A percentile compares a stretch with the other conserved stretches of the same genome.
These are phyloP conservation scores for Chlorella sp. DNA, from an alignment of 139 green algal species.

Conservation along the genomic window DNA sequence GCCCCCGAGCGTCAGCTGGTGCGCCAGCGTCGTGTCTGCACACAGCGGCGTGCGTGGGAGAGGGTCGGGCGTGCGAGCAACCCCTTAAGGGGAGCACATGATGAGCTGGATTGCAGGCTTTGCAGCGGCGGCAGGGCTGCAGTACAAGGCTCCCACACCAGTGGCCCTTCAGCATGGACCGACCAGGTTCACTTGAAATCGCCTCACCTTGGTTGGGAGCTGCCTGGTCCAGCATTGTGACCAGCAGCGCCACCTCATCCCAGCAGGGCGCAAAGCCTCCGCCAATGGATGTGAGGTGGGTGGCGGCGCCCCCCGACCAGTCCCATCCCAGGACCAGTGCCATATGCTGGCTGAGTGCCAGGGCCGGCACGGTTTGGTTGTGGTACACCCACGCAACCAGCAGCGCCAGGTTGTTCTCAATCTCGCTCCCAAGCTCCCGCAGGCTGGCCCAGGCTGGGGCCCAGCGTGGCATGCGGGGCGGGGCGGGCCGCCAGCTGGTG, in stretches of 20 bases:
- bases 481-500: not conserved
- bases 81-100: too few relatives aligned
- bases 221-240: not conserved
- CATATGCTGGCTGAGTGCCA: not conserved
- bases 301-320: not conserved
- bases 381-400: not conserved
- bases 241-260: not conserved
- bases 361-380: not conserved
- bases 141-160: too few relatives aligned
- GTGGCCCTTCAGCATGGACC: too few relatives aligned
- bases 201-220: too few relatives aligned
- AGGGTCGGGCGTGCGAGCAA: too few relatives aligned
- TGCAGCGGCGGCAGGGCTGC: too few relatives aligned
- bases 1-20: too few relatives aligned
- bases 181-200: too few relatives aligned
- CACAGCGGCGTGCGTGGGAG: too few relatives aligned
- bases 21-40: too few relatives aligned
- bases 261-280: not conserved
- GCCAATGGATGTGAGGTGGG: not conserved
- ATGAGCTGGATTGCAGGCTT: too few relatives aligned
- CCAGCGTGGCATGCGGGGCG: not conserved
- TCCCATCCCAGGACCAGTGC: not conserved
- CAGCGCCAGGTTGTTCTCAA: not conserved
- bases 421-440: not conserved
- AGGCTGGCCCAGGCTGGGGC: not conserved